A percentile compares a stretch with the other conserved stretches of the same genome.
These are phyloP conservation scores for Podaxis sp. DNA, from an alignment of 768 basidiomycete species.

Conservation along the genomic window DNA sequence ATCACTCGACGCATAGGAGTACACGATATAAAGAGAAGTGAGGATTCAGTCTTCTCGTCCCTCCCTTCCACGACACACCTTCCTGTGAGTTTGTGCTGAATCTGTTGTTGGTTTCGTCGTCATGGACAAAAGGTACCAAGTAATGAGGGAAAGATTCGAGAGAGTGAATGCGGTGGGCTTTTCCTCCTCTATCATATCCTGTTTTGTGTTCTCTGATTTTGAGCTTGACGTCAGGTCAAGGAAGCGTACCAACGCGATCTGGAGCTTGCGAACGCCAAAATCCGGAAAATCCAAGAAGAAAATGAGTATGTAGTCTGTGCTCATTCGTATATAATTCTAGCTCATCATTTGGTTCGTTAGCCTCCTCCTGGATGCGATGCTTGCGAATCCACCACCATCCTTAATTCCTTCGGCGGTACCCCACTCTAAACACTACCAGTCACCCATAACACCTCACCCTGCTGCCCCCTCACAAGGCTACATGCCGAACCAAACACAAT, in stretches of 20 bases:
- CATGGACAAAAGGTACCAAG: slow-evolving; percentile 11
- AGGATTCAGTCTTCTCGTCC: neutral
- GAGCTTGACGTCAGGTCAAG: neutral
- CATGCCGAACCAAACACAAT: neutral
- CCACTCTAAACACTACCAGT: slow-evolving; percentile 6
- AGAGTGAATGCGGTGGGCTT: slow-evolving; percentile 8
- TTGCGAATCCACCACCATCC: slow-evolving; percentile 8
- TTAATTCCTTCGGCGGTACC: too few relatives aligned
- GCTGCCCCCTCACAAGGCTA: slow-evolving; percentile 4
- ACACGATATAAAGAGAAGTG: slow-evolving; percentile 17
- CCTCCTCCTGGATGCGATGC: slow-evolving; percentile 16
- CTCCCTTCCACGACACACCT: neutral
- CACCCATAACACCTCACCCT: neutral
- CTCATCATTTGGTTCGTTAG: neutral
- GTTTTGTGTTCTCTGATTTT: neutral
- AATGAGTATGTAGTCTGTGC: slow-evolving; percentile 6
- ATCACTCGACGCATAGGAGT: slow-evolving; percentile 9
- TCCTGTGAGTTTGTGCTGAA: slow-evolving; percentile 3
- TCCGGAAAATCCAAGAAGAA: slow-evolving; percentile 15
- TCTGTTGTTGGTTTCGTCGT: neutral
- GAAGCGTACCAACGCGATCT: slow-evolving; percentile 10
- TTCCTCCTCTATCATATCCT: neutral
- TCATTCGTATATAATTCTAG: neutral
- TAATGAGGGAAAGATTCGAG: slow-evolving; percentile 13
- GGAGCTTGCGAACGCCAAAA: slow-evolving; percentile 8